Evolutionary conservation across 106 monocot genomes (phyloP).

Genomic region (Platanthera guangdongensis): DNA sequence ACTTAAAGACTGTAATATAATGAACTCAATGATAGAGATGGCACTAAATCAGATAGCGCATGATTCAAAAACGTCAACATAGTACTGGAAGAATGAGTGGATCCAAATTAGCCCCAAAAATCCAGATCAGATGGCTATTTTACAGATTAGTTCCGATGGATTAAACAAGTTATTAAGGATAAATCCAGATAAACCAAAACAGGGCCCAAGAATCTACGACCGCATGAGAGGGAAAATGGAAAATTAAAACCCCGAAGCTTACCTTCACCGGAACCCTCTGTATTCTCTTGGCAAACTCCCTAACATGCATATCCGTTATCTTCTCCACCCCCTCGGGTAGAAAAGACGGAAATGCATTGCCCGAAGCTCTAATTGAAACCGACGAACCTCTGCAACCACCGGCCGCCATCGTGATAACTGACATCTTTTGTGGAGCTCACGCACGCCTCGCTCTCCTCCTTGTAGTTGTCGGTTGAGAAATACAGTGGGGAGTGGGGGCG

Average conservation of each 20-base stretch:
- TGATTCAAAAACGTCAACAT: neutral
- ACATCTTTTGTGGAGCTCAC: constrained; percentile 1
- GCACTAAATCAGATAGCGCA: neutral
- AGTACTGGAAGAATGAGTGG: neutral
- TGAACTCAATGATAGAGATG: no score
- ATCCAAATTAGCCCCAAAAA: neutral
- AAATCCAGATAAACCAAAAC: neutral
- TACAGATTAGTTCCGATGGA: neutral
- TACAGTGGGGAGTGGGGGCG: no score
- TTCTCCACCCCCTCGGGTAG: constrained; percentile 72
- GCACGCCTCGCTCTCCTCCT: neutral
- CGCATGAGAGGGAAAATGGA: neutral
- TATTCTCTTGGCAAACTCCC: constrained; percentile 65
- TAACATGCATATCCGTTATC: constrained; percentile 44
- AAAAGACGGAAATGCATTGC: constrained; percentile 58
- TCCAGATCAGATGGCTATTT: no score
- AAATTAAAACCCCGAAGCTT: no score
- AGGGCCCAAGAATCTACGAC: neutral
- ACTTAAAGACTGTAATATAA: no score
- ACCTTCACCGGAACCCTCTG: constrained; percentile 74
- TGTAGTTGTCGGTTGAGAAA: neutral
- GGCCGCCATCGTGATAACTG: constrained; percentile 10
- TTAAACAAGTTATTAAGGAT: neutral
- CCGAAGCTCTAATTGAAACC: constrained; percentile 21
- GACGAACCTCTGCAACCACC: neutral